Evolutionary conservation across 805 yeast genomes (phyloP), one percentile per base, ranked within the genome.

Genomic region (Saccharomycopsis sp.): DNA sequence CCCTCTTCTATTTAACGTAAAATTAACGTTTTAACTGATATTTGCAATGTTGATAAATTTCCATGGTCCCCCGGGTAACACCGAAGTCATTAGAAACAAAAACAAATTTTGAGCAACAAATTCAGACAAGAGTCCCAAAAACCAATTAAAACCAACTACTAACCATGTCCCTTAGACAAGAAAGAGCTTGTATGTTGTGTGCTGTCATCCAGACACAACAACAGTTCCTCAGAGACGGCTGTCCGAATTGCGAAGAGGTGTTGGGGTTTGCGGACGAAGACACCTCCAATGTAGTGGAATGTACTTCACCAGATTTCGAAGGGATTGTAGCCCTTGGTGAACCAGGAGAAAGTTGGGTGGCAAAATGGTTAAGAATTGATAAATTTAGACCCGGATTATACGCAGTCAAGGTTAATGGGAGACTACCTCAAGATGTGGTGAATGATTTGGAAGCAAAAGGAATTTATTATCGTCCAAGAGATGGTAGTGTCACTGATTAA

Each of bases 151-250:
- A n/a, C n/a, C n/a, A n/a, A n/a, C n/a, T n/a, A n/a, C n/a, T n/a
- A n/a, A n/a, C n/a, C n/a, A 23, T 23, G 26, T 23, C 26, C 6
- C 10, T 23, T 8, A 23, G 26, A 23, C 26, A 23, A 10, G 94
- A 87, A 48, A 76, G 98, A 67, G 97, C 97, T 5, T 89, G 98
- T 55, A 84, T 89, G 96, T 72, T 92, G 44, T 89, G 98, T 62
- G 97, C 96, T 3, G 71, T 89, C 40, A 84, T 89, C 41, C 94
- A 85, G 54, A 76, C 95, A 4, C 72, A 81, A 51, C 72, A 67
- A 70, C 71, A 70, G 53, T 92, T 92, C 58, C 74, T 82, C 37
- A 78, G 77, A 43, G 75, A 75, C 15, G 97, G 97, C 5, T 89
- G 98, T 61, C 97, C 98, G 12, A 89, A 89, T 67, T 89, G 98